These are phyloP conservation scores for Williopsis jadinii DNA, from an alignment of 1,139 yeast genomes.

Conservation along the genomic window DNA sequence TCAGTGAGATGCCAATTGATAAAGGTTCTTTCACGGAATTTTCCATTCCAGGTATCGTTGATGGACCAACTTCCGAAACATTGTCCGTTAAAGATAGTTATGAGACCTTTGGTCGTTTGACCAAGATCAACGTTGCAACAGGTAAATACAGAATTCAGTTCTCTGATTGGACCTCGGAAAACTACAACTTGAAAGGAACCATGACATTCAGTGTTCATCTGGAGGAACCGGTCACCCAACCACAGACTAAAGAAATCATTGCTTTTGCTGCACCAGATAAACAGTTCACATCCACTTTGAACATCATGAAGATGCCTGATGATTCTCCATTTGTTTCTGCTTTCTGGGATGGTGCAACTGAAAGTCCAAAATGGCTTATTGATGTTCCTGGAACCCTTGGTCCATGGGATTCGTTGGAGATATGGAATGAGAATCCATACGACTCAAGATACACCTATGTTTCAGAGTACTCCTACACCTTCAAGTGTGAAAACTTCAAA, in stretches of 20 bases:
- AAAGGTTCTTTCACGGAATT: background rate
- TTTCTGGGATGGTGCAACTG: background rate
- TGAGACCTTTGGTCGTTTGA: background rate
- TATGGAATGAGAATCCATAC: background rate
- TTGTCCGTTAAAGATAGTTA: background rate
- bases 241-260: constrained; percentile 3
- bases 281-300: background rate
- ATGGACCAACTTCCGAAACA: background rate
- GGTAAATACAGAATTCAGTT: background rate
- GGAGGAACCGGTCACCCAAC: background rate
- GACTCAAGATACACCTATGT: background rate
- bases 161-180: constrained; percentile 3
- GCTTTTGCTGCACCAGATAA: constrained; percentile 3
- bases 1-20: background rate
- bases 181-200: constrained; percentile 6
- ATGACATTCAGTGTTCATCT: constrained; percentile 3
- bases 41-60: background rate
- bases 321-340: constrained; percentile 1
- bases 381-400: constrained; percentile 4
- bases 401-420: constrained; percentile 3
- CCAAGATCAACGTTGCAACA: background rate
- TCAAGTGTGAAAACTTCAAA: background rate
- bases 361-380: constrained; percentile 1
- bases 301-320: constrained; percentile 3
- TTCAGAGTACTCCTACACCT: constrained; percentile 1